A percentile compares a stretch with the other conserved stretches of the same genome.
phyloP scores from a whole-genome alignment of 192 early-diverging fungal species.

The Jimgerdemannia flammicorona region DNA sequence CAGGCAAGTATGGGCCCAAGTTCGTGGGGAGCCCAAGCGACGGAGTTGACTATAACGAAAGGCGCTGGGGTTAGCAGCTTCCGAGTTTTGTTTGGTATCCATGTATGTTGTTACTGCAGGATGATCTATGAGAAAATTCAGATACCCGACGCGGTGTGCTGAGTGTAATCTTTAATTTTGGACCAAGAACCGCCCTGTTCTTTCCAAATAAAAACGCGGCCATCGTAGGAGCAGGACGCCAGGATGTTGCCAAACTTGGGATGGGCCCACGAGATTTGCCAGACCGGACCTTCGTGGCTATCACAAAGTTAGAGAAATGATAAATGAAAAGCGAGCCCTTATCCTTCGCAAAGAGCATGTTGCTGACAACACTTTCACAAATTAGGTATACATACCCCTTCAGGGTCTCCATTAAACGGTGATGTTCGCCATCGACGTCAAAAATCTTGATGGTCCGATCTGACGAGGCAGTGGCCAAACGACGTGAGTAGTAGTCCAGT shows the following conservation, averaged over 20 bases:
- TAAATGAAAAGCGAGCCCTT: background rate
- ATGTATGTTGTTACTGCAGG: no score
- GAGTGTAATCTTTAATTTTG: constrained; percentile 81
- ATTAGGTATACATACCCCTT: constrained; percentile 50
- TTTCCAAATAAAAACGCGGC: constrained; percentile 95
- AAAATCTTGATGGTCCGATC: constrained; percentile 94
- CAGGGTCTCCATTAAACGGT: constrained; percentile 64
- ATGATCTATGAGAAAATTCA: background rate
- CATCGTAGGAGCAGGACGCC: constrained; percentile 95
- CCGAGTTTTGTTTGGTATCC: no score
- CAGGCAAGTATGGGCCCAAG: constrained; percentile 87
- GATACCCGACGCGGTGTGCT: constrained; percentile 87
- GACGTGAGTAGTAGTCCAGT: constrained; percentile 70
- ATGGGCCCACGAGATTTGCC: constrained; percentile 99
- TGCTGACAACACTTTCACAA: background rate
- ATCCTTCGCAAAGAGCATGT: background rate
- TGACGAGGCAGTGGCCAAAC: constrained; percentile 97
- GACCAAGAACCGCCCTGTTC: constrained; percentile 80
- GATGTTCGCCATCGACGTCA: constrained; percentile 75
- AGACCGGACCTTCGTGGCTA: constrained; percentile 97
- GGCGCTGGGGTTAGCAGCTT: no score
- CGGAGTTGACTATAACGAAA: constrained; percentile 76
- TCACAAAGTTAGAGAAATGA: constrained; percentile 2
- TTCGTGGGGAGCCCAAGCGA: constrained; percentile 97
- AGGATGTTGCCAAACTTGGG: constrained; percentile 96